phyloP scores from a whole-genome alignment of 805 yeast species.

The Clavispora santaluciae region DNA sequence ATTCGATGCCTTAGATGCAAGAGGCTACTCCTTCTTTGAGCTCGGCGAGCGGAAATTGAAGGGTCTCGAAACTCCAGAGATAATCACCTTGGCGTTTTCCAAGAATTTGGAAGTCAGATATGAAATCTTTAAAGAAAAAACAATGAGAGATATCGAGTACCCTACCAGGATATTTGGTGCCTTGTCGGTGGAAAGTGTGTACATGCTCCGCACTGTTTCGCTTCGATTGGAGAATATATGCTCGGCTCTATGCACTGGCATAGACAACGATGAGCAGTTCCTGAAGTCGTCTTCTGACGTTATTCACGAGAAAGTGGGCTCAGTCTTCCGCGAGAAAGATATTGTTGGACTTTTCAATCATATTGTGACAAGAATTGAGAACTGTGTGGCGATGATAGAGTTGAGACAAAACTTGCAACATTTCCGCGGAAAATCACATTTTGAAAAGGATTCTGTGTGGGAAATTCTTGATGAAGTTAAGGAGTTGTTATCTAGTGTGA shows the following conservation, averaged over 20 bases:
- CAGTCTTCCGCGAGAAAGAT: constrained; percentile 34
- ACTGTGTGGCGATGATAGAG: constrained; percentile 38
- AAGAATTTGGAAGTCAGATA: constrained; percentile 55
- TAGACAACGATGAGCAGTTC: constrained; percentile 22
- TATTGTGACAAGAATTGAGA: constrained; percentile 64
- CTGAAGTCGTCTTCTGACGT: constrained; percentile 23
- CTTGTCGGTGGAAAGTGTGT: constrained; percentile 41
- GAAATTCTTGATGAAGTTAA: constrained; percentile 24
- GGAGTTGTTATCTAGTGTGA: neutral
- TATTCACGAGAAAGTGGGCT: constrained; percentile 16
- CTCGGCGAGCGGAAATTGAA: constrained; percentile 87
- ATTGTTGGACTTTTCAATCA: constrained; percentile 56
- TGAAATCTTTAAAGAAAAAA: constrained; percentile 34
- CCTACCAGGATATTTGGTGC: constrained; percentile 32
- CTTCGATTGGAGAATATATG: constrained; percentile 56
- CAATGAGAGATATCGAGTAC: constrained; percentile 14
- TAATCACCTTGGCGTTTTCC: constrained; percentile 76
- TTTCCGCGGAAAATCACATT: constrained; percentile 18
- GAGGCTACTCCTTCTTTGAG: constrained; percentile 63
- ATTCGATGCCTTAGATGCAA: constrained; percentile 55
- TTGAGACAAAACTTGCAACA: constrained; percentile 24
- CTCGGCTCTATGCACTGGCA: constrained; percentile 45
- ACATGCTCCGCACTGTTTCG: constrained; percentile 50
- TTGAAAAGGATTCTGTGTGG: constrained; percentile 17
- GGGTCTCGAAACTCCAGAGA: constrained; percentile 92